phyloP scores from a whole-genome alignment of 768 basidiomycete genomes.

The Sporobolomyces phaffii region DNA sequence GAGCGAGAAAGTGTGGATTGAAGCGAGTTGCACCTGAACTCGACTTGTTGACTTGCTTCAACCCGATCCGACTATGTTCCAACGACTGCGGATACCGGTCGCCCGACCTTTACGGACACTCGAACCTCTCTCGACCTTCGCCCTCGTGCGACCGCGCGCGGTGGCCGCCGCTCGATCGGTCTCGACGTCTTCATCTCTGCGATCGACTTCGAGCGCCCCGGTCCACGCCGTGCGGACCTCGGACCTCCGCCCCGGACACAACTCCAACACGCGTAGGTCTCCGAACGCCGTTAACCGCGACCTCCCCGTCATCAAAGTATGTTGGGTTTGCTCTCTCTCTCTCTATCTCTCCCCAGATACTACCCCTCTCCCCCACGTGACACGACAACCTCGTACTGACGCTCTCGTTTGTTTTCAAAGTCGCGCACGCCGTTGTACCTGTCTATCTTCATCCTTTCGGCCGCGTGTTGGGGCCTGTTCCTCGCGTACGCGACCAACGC shows the following conservation, averaged over 20 bases:
- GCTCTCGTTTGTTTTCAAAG: neutral
- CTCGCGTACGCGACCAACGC: constrained; percentile 38
- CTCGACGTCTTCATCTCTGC: constrained; percentile 2
- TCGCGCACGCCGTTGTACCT: constrained; percentile 36
- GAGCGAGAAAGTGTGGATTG: too few species aligned
- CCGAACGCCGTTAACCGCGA: neutral
- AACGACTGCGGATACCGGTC: constrained; percentile 10
- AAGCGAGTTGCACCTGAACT: too few species aligned
- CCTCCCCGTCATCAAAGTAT: constrained; percentile 3
- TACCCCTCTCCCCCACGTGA: neutral
- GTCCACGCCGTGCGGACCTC: neutral
- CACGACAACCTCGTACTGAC: neutral
- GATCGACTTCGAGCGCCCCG: neutral
- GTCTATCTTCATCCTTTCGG: constrained; percentile 12
- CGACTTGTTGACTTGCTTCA: neutral
- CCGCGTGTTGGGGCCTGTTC: constrained; percentile 32
- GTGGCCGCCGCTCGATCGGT: neutral
- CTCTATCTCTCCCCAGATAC: too few species aligned
- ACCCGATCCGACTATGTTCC: neutral
- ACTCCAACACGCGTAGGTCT: neutral
- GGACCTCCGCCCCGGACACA: neutral
- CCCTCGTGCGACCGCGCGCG: too few species aligned
- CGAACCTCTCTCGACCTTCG: neutral
- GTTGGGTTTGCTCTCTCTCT: neutral
- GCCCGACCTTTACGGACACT: neutral